Evolutionary conservation across 192 early-diverging fungal genomes (phyloP), one percentile per base, ranked within the genome.

Genomic region (Gigaspora rosea): DNA sequence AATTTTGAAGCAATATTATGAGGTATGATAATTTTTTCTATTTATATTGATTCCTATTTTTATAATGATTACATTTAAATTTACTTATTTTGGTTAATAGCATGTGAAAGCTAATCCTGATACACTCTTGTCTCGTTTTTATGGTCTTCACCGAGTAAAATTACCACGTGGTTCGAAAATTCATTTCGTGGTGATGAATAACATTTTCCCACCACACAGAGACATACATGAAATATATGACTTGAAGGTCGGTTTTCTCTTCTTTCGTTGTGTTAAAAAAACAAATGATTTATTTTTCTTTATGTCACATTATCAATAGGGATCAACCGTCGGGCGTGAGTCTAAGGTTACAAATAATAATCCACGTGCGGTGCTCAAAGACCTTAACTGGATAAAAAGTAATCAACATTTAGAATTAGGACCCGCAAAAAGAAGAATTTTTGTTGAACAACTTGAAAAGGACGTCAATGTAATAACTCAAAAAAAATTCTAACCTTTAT

Each of bases 151-250:
- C 79, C 91, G 98, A 64, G 93, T 98, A 68, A 98, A 98, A 84
- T 85, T 97, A 56, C 96, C 95, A 54, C 94, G 93, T 50, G 92
- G 92, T 65, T 85, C 89, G 58, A 98, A 98, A 82, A 94, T 99
- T 61, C 96, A 98, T 85, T 99, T 99, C 86, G 95, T 99, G 10
- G 96, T 99, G 20, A 99, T 99, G 98, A 95, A 93, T 72, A 99
- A 99, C 81, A 93, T 99, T 12, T 96, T 98, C 78, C 97, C 98
- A 18, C 88, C 95, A 11, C 96, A 97, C 87, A 91, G 94, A 81
- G 96, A 99, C 85, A 96, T 99, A 46, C 96, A 98, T 78, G 93
- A 95, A 78, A 93, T 90, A 56, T 99, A 94, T 78, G 98, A 99
- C 81, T 84, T 99, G 58, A 99, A 99, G 84, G 91, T 85, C 71